Evolutionary conservation across 2,329 filamentous ascomycete species (phyloP), one percentile per base, ranked within the genome.

Genomic region (Eutypella sp.): DNA sequence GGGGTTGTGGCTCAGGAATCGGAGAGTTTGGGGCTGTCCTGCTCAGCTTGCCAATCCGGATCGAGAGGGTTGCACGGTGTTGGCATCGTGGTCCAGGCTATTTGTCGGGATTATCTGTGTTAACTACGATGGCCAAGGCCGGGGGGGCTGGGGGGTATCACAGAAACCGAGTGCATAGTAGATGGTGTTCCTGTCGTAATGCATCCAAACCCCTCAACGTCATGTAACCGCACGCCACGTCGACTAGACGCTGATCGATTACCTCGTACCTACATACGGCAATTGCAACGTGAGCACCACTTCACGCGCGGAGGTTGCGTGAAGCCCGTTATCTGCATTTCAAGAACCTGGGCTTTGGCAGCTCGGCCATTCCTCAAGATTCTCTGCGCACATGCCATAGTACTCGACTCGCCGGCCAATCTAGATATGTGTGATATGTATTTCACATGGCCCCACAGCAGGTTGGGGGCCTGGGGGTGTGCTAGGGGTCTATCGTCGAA

Each of bases 31-130:
- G 29, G 29, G 29, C 29, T 20, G 42, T 44, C 47, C 52, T 46
- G 42, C 41, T 55, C 51, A 55, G 51, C 51, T 40, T 24, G 9
- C 10, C 29, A 22, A 41, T 22, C 19, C 3, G 10, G 24, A n/a
- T 24, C 4, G 22, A 36, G 15, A 31, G 29, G 29, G 29, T 33
- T 33, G 29, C 29, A 33, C 29, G 13, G 16, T n/a, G 29, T 5
- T n/a, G 29, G 5, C 29, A 4, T 33, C 13, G 29, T 15, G 5
- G 29, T 15, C 25, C 25, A 29, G 25, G 7, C 25, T 13, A 29
- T 29, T 29, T 15, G 29, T 33, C 29, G 29, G 29, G 29, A 11
- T n/a, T 33, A 33, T 33, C 16, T 33, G 29, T 33, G 29, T 33
- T 33, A n/a, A n/a, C 29, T 33, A 33, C 16, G 16, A n/a, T 33